phyloP scores from a whole-genome alignment of 2,329 filamentous ascomycete genomes.

The Pseudocercospora pini-densiflorae region DNA sequence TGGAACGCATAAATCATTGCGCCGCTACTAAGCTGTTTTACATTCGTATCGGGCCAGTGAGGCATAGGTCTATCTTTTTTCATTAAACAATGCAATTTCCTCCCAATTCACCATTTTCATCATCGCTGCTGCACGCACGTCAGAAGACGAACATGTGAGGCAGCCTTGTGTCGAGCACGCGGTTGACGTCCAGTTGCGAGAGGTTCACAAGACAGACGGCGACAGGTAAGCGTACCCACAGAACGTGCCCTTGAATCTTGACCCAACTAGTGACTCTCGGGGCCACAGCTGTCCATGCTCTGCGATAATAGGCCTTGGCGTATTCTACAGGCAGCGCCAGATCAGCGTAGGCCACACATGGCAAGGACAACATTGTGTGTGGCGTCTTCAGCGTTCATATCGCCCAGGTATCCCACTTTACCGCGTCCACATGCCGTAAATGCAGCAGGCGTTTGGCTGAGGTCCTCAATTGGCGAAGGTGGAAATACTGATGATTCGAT shows the following conservation, averaged over 20 bases:
- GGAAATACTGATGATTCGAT: constrained; percentile 27
- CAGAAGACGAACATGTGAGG: not conserved
- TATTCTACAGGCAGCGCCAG: not conserved
- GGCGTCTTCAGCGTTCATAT: constrained; percentile 27
- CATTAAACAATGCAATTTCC: not conserved
- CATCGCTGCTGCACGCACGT: not conserved
- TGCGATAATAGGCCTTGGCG: not conserved
- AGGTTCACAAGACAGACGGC: not conserved
- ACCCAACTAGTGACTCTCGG: not conserved
- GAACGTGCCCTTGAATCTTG: not conserved
- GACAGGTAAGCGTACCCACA: not conserved
- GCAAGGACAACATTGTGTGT: constrained; percentile 23
- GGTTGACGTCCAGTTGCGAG: not conserved
- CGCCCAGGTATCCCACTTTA: constrained; percentile 27
- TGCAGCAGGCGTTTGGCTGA: constrained; percentile 28
- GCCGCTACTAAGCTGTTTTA: not conserved
- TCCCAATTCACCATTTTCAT: not conserved
- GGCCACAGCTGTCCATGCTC: not conserved
- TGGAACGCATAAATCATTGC: not conserved
- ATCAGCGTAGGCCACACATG: constrained; percentile 26
- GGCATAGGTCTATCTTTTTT: not conserved
- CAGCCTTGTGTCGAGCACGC: not conserved
- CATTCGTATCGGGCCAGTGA: constrained; percentile 3
- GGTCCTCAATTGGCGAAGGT: constrained; percentile 20
- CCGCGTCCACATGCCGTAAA: constrained; percentile 21